These are phyloP conservation scores for Monosporozyma servazzii DNA, from an alignment of 805 yeast species.

Conservation along the genomic window DNA sequence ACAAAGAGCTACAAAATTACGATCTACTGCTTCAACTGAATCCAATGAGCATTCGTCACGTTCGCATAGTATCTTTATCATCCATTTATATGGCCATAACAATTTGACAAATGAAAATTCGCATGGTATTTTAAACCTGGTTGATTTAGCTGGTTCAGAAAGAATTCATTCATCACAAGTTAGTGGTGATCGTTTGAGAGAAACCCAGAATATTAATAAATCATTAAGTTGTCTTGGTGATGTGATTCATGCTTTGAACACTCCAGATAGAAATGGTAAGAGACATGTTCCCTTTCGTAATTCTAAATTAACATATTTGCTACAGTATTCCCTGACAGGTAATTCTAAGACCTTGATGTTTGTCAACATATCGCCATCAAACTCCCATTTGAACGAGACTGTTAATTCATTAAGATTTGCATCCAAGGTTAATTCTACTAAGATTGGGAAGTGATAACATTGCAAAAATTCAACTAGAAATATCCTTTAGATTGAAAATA, in stretches of 20 bases:
- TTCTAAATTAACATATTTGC: conserved; percentile 78
- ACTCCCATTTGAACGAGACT: conserved; percentile 60
- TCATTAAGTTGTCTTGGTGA: conserved; percentile 85
- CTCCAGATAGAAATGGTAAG: conserved; percentile 9
- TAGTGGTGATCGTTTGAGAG: conserved; percentile 70
- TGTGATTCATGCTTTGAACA: conserved; percentile 67
- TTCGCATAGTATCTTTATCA: conserved; percentile 76
- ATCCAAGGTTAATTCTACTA: conserved; percentile 61
- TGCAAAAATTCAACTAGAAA: not conserved
- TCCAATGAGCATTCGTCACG: conserved; percentile 82
- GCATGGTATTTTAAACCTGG: conserved; percentile 61
- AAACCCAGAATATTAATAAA: conserved; percentile 82
- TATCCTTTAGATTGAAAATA: not conserved
- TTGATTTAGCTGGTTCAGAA: conserved; percentile 94
- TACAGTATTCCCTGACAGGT: conserved; percentile 79
- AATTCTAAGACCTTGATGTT: conserved; percentile 87
- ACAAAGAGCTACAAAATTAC: conserved; percentile 44
- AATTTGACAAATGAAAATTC: conserved; percentile 37
- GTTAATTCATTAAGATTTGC: conserved; percentile 84
- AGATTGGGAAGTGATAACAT: conserved; percentile 14
- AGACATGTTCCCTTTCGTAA: conserved; percentile 88
- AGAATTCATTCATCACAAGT: conserved; percentile 67
- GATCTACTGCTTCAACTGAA: conserved; percentile 75
- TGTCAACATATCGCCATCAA: conserved; percentile 72
- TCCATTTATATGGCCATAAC: conserved; percentile 51